Evolutionary conservation across 2,329 filamentous ascomycete genomes (phyloP), one percentile per base, ranked within the genome.

Genomic region (Sclerotinia trifoliorum): DNA sequence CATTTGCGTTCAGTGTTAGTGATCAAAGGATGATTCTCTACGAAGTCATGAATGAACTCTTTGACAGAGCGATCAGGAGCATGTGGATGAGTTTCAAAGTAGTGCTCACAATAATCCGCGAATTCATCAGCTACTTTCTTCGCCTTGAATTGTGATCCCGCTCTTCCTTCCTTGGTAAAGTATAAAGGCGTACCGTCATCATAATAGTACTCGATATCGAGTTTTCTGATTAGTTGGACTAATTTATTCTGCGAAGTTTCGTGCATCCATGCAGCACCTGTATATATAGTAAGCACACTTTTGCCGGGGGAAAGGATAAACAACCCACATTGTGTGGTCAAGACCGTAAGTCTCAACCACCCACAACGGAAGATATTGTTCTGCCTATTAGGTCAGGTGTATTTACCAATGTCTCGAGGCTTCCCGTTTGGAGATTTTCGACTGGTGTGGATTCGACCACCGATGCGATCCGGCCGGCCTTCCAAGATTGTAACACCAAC

Each of bases 401-500:
- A 76, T 77, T 76, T 79, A 79, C 78, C 78, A 76, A 79, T 79
- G 74, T 79, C 78, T 75, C 78, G 71, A 70, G 77, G 75, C 44
- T 78, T 77, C 10, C 56, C 57, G 48, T 62, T 63, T 63, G 32
- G 29, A 62, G 77, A 73, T 65, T 77, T 77, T 63, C 78, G 77
- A 68, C 75, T 78, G 58, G 80, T 81, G 67, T 75, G 75, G 70
- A 80, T 80, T 65, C 80, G 78, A 65, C 86, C 86, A 21, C 85
- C 85, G 68, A 87, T 78, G 39, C 85, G 78, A 74, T 85, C 77
- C 70, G 79, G 70, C 46, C 85, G 79, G 8, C 83, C 85, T 75
- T 87, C 85, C 35, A 87, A 78, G 48, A 87, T 82, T 0, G 83
- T 85, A 13, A 88, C 85, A 57, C 81, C 79, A 69, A 82, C 80